These are phyloP conservation scores for Thuja plicata DNA, from an alignment of 83 land plant genomes.

Conservation along the genomic window DNA sequence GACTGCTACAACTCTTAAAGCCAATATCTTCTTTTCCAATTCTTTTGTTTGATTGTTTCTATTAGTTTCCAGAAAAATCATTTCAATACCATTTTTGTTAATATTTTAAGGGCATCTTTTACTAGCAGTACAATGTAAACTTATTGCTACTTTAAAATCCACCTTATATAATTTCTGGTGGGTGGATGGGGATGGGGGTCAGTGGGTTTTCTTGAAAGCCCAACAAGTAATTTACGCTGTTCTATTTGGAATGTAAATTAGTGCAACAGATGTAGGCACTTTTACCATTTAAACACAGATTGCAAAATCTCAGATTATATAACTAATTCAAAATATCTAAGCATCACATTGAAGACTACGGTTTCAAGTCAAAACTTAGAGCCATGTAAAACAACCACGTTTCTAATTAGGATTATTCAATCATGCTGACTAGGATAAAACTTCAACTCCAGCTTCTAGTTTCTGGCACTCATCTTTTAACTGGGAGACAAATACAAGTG, in stretches of 20 bases:
- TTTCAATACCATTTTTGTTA: neutral
- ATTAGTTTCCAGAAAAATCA: neutral
- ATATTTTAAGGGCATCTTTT: neutral
- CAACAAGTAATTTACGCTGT: neutral
- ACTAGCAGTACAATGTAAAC: neutral
- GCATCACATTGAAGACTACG: neutral
- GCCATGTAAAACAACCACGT: neutral
- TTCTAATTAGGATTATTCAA: neutral
- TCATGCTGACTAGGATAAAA: neutral
- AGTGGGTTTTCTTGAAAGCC: neutral
- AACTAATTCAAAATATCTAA: neutral
- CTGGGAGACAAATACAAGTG: neutral
- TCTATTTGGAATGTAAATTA: too few species aligned
- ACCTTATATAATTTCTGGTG: neutral
- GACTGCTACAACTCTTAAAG: neutral
- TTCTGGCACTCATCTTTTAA: neutral
- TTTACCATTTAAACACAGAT: neutral
- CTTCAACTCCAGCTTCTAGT: neutral
- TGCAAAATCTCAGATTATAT: neutral
- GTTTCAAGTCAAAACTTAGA: neutral
- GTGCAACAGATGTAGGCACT: neutral
- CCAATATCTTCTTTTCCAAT: neutral
- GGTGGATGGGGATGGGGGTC: too few species aligned
- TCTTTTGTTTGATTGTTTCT: neutral
- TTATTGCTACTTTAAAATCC: neutral